These are phyloP conservation scores for Exophiala mesophila DNA, from an alignment of 2,329 filamentous ascomycete species.

Conservation along the genomic window DNA sequence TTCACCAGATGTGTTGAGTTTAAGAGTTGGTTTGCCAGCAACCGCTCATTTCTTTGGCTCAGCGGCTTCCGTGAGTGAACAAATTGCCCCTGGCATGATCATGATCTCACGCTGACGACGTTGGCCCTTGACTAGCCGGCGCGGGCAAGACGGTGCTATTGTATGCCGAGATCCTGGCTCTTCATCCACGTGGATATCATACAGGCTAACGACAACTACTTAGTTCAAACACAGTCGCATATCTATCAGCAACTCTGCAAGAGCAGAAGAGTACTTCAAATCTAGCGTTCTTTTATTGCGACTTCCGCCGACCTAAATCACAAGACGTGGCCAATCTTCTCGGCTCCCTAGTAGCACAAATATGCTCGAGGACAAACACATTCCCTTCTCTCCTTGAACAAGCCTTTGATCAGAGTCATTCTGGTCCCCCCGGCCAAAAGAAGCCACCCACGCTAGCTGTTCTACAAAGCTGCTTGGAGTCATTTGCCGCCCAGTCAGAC, in stretches of 20 bases:
- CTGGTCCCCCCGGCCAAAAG: not conserved
- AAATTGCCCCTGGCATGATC: too few relatives aligned
- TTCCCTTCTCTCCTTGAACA: conserved; percentile 1
- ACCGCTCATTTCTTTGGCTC: conserved; percentile 1
- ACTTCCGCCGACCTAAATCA: conserved; percentile 1
- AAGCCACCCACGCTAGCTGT: not conserved
- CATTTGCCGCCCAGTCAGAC: not conserved
- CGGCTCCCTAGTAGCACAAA: conserved; percentile 2
- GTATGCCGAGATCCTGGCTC: not conserved
- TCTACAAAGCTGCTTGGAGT: not conserved
- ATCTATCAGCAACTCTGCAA: not conserved
- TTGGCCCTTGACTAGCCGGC: too few relatives aligned
- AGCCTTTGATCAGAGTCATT: not conserved
- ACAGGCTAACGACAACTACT: too few relatives aligned
- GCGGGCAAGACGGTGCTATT: conserved; percentile 1
- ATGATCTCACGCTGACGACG: too few relatives aligned
- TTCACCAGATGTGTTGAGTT: not conserved
- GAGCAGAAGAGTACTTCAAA: not conserved
- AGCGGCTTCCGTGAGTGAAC: conserved; percentile 1
- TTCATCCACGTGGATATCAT: too few relatives aligned
- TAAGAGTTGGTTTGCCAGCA: not conserved
- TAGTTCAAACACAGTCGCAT: conserved; percentile 1
- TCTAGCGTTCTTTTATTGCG: conserved; percentile 4
- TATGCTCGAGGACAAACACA: not conserved
- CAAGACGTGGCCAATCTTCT: conserved; percentile 3